Evolutionary conservation across 2,329 filamentous ascomycete species (phyloP).

Genomic region (Aspergillus sp.): DNA sequence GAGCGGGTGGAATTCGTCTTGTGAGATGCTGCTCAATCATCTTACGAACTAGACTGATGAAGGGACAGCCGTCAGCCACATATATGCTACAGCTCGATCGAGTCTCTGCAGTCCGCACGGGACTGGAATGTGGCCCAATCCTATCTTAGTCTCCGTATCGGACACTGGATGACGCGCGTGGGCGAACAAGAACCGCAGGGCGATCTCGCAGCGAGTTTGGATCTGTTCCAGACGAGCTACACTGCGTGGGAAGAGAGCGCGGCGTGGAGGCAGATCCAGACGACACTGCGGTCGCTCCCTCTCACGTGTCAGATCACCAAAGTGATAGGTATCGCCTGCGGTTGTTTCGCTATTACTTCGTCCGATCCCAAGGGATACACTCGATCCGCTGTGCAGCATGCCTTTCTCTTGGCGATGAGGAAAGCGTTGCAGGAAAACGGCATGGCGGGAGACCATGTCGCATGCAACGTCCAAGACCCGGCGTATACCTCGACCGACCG

Average conservation of each 20-base stretch:
- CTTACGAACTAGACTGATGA: background rate
- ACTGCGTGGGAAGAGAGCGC: constrained; percentile 1
- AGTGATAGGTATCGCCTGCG: constrained; percentile 1
- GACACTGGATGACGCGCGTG: background rate
- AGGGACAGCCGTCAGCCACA: background rate
- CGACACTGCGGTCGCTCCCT: background rate
- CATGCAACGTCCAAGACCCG: constrained; percentile 16
- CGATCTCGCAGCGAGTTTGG: background rate
- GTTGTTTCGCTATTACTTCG: background rate
- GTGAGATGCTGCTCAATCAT: too few species aligned
- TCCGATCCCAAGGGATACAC: background rate
- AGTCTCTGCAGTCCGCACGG: background rate
- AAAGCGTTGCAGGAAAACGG: background rate
- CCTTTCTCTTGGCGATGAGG: constrained; percentile 3
- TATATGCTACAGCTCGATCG: background rate
- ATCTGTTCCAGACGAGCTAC: background rate
- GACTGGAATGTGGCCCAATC: background rate
- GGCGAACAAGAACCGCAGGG: background rate
- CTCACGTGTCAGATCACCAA: background rate
- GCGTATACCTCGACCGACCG: constrained; percentile 11
- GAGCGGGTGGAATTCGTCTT: too few species aligned
- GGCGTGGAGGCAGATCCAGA: background rate
- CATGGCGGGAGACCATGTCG: background rate
- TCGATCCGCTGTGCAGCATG: constrained; percentile 8
- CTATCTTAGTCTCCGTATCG: background rate